A percentile compares a stretch with the other conserved stretches of the same genome.
phyloP scores from a whole-genome alignment of 345 rosid species.

The Syzygium aromaticum region DNA sequence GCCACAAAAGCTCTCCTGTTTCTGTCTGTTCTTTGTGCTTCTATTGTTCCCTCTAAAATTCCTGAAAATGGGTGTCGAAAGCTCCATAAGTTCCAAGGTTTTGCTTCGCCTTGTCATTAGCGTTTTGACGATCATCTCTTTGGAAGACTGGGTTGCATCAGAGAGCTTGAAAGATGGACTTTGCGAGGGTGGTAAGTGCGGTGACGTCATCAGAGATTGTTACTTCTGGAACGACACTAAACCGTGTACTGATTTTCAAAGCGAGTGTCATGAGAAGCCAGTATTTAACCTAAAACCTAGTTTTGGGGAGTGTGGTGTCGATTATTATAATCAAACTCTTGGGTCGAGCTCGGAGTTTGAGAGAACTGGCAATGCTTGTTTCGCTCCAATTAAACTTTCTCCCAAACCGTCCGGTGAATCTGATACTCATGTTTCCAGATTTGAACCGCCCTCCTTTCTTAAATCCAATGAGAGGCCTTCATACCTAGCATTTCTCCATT shows the following conservation, averaged over 20 bases:
- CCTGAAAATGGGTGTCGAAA: neutral
- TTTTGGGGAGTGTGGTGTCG: neutral
- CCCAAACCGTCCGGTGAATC: accelerated
- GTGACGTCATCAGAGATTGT: neutral
- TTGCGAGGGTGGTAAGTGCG: accelerated
- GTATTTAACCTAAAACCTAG: neutral
- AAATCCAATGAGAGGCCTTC: too few species aligned
- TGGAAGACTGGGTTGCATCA: neutral
- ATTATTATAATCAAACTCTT: accelerated
- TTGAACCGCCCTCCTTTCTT: neutral
- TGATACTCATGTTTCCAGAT: too few species aligned
- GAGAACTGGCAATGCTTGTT: neutral
- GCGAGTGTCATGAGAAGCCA: neutral
- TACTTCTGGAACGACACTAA: accelerated
- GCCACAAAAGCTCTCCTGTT: neutral
- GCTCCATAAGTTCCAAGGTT: neutral
- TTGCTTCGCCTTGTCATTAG: neutral
- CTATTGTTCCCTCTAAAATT: neutral
- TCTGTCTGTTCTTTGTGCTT: neutral
- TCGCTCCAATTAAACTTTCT: accelerated
- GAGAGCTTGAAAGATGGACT: accelerated
- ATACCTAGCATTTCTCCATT: neutral
- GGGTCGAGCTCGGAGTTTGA: neutral
- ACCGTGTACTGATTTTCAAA: neutral
- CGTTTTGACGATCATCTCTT: neutral